These are phyloP conservation scores for Epichloe gansuensis DNA, from an alignment of 2,329 filamentous ascomycete genomes.

Conservation along the genomic window DNA sequence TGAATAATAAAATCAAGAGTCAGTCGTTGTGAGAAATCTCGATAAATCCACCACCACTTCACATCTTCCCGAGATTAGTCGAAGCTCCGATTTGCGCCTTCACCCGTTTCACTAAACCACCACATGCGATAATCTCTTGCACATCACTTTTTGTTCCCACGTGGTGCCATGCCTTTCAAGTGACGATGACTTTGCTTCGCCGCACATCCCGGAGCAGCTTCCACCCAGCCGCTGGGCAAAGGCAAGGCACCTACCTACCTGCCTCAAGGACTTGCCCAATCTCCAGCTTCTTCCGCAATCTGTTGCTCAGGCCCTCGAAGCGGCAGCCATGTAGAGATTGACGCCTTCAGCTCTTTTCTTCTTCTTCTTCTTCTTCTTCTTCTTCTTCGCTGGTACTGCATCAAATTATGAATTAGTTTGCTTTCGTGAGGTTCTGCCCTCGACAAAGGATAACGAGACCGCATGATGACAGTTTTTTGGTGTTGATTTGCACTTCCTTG, in stretches of 20 bases:
- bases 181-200: constrained; percentile 55
- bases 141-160: constrained; percentile 77
- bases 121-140: constrained; percentile 68
- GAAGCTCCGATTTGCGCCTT: constrained; percentile 45
- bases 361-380: too few species aligned
- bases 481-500: too few species aligned
- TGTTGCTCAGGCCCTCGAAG: constrained; percentile 63
- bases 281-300: constrained; percentile 61
- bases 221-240: constrained; percentile 47
- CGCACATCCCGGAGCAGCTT: constrained; percentile 69
- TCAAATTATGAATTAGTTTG: too few species aligned
- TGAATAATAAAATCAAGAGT: too few species aligned
- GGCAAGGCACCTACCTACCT: constrained; percentile 10
- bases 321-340: constrained; percentile 78
- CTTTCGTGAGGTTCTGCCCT: too few species aligned
- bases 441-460: too few species aligned
- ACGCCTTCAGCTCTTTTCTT: constrained; percentile 59
- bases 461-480: too few species aligned
- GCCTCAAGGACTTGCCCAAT: constrained; percentile 58
- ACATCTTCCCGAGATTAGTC: too few species aligned
- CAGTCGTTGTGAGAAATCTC: too few species aligned
- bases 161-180: constrained; percentile 48
- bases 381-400: too few species aligned
- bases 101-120: constrained; percentile 74
- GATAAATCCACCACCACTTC: too few species aligned